Base-by-base conservation (phyloP, 371 early-diverging fungal genomes). In the Lichtheimia ornata region DNA sequence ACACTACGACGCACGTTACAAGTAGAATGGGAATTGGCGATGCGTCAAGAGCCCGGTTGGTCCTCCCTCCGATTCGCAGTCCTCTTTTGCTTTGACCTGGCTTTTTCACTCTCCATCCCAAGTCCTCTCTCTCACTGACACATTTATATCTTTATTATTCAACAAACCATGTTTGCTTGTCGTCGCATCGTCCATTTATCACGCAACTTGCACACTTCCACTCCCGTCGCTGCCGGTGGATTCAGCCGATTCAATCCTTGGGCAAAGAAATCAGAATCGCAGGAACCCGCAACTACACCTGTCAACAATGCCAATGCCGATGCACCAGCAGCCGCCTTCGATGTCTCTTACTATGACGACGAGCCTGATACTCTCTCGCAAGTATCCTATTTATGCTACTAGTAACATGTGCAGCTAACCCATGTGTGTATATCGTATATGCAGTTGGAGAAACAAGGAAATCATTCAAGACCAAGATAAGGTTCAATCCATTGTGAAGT, bases 171-270 rank as follows among this genome's bases (percentile, higher is more conserved):
- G 50, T 54, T 43, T 47, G 28, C 45, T 15, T 53, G 56, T 43
- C 49, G 47, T 40, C 61, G 35, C 53, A 22, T 52, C 35, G 25
- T 52, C 62, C 22, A 62, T 35, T 44, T 17, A 59, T 45, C 25
- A 53, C 63, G 70, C 42, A 64, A 58, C 20, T 50, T 73, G 13
- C 67, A 69, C 24, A 69, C 66, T 43, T 30, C 59, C n/a, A 59
- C 71, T 14, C 49, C 56, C n/a, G 58, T 69, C 20, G 74, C 65
- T 18, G 56, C 58, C 24, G 68, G 71, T 17, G 61, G 73, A 5
- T 73, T 77, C 43, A 69, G 76, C 25, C 70, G 70, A 24, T 69
- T 77, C 42, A 80, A 80, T 55, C 81, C 81, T 24, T 80, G 77
- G 76, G 81, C 81, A 18, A 76, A 72, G 49, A 72, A 73, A 30